These are phyloP conservation scores for Cystofilobasidium macerans DNA, from an alignment of 768 basidiomycete species.

Conservation along the genomic window DNA sequence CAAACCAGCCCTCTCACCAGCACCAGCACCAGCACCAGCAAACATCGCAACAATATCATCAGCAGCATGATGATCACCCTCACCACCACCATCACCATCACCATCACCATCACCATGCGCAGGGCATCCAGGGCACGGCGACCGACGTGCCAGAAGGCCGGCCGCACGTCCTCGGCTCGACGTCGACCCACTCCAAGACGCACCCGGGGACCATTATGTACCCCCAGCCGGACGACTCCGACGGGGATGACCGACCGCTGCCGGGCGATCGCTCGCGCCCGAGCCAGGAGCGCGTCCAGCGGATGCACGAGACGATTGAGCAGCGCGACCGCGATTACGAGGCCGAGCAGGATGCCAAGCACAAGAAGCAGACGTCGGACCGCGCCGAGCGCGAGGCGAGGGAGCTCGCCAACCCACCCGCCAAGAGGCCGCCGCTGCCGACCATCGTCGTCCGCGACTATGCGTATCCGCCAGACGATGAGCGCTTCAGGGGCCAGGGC, in stretches of 20 bases:
- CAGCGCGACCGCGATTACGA: not conserved
- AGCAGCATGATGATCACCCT: no score
- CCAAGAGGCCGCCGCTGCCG: not conserved
- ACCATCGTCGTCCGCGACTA: not conserved
- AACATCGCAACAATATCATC: no score
- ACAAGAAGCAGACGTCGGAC: not conserved
- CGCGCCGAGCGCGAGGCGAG: not conserved
- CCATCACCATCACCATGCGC: no score
- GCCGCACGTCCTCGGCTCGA: not conserved
- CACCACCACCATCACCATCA: no score
- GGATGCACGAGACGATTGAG: not conserved
- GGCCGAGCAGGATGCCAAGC: not conserved
- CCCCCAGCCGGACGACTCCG: not conserved
- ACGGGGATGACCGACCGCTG: not conserved
- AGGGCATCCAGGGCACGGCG: no score
- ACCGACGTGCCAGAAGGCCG: not conserved
- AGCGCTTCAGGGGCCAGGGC: not conserved
- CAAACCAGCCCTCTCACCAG: no score
- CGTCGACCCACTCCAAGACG: not conserved
- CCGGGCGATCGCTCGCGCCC: constrained; percentile 1
- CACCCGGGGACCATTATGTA: constrained; percentile 7
- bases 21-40: no score
- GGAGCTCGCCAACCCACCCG: not conserved
- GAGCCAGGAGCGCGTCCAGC: not conserved
- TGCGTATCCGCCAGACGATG: not conserved